These are phyloP conservation scores for Neoscytalidium dimidiatum DNA, from an alignment of 2,329 filamentous ascomycete genomes.

Conservation along the genomic window DNA sequence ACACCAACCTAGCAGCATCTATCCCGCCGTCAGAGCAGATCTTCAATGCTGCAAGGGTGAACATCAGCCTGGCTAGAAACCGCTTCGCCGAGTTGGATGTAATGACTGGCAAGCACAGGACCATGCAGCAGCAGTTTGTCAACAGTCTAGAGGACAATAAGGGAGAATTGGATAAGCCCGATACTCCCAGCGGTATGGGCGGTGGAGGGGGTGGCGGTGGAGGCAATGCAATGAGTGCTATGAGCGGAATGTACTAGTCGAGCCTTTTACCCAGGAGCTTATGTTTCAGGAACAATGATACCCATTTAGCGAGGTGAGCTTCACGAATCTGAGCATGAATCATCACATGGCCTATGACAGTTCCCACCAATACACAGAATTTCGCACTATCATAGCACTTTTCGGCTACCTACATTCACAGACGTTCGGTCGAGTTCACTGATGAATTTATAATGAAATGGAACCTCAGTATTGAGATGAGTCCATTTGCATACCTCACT, in stretches of 20 bases:
- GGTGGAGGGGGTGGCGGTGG: neutral
- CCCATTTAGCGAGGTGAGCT: slow-evolving; percentile 16
- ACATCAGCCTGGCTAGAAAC: slow-evolving; percentile 82
- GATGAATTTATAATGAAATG: too few relatives aligned
- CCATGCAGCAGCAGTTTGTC: slow-evolving; percentile 15
- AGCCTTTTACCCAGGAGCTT: neutral
- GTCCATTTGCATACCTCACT: too few relatives aligned
- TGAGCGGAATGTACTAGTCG: slow-evolving; percentile 2
- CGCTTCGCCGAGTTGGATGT: slow-evolving; percentile 71
- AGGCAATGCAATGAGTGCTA: neutral
- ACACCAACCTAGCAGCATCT: slow-evolving; percentile 93
- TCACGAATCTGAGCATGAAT: slow-evolving; percentile 7
- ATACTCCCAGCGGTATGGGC: neutral
- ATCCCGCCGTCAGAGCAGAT: slow-evolving; percentile 87
- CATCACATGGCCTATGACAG: neutral
- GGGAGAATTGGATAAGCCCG: slow-evolving; percentile 5
- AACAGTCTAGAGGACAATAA: slow-evolving; percentile 11
- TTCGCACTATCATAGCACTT: too few relatives aligned
- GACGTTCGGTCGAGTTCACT: neutral
- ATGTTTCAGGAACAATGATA: slow-evolving; percentile 11
- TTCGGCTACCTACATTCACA: too few relatives aligned
- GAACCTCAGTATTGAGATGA: too few relatives aligned
- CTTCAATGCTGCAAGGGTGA: slow-evolving; percentile 88
- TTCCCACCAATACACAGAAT: neutral
- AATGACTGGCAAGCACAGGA: slow-evolving; percentile 19